Evolutionary conservation across 768 basidiomycete species (phyloP).

Genomic region (Mycena indigotica): DNA sequence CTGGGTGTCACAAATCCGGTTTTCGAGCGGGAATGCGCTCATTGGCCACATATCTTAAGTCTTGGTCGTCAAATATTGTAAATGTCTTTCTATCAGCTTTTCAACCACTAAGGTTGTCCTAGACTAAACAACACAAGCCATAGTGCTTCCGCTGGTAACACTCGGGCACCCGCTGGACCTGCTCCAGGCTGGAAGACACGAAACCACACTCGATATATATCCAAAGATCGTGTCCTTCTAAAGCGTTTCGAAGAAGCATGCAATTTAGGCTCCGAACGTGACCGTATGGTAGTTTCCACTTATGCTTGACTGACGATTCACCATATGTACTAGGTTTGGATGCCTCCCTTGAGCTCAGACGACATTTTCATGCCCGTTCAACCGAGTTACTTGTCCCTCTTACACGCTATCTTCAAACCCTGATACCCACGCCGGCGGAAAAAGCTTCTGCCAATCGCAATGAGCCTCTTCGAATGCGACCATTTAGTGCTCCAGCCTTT

Average conservation of each 20-base stretch:
- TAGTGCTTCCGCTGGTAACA: constrained; percentile 19
- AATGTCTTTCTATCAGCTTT: background rate
- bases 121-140: constrained; percentile 24
- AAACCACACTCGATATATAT: constrained; percentile 80
- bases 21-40: constrained; percentile 73
- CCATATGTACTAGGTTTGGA: constrained; percentile 48
- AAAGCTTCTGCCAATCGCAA: constrained; percentile 37
- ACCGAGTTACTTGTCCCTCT: constrained; percentile 86
- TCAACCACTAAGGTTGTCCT: constrained; percentile 6
- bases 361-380: constrained; percentile 85
- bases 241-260: constrained; percentile 70
- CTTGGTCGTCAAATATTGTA: constrained; percentile 57
- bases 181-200: constrained; percentile 75
- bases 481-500: constrained; percentile 72
- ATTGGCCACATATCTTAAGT: constrained; percentile 86
- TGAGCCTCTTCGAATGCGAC: constrained; percentile 53
- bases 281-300: constrained; percentile 48
- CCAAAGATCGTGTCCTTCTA: constrained; percentile 77
- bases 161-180: constrained; percentile 49
- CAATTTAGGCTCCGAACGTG: constrained; percentile 42
- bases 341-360: constrained; percentile 66
- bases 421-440: constrained; percentile 74
- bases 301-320: constrained; percentile 2
- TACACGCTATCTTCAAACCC: constrained; percentile 85
- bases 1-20: constrained; percentile 90